Evolutionary conservation across 2,329 filamentous ascomycete species (phyloP), one percentile per base, ranked within the genome.

Genomic region (Trichophaea hybrida): DNA sequence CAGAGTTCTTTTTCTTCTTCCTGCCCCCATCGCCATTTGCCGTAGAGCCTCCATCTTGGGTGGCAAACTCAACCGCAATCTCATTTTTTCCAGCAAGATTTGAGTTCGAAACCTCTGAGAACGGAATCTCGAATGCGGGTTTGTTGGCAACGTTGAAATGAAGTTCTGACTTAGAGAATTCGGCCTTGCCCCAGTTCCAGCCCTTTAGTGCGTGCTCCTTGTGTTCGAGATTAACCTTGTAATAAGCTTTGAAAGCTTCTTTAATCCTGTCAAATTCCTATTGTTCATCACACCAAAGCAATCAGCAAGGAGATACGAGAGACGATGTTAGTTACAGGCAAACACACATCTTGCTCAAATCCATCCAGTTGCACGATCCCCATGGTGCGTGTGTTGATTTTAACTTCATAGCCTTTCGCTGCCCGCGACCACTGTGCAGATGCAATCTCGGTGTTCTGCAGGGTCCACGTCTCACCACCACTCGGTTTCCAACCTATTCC

Each of bases 131-230:
- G 72, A 98, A 98, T 4, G 91, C 88, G 2, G 93, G 93, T 68
- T 89, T 83, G 73, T 96, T 98, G 71, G 94, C 89, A 40, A 98
- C 93, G 72, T 90, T 97, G 78, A 98, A 98, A 34, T 87, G 81
- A 59, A 98, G 81, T 75, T 98, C 93, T 58, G 89, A 85, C 74
- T 97, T 95, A 63, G 86, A 85, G 71, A 98, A 95, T 69, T 98
- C 93, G 65, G 88, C 88, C 75, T 97, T 98, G 69, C 93, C 93
- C 94, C 93, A 98, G 73, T 98, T 98, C 93, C 93, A 98, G 59
- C 93, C 93, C 68, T 93, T 83, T 61, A 98, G 77, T 31, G 93
- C 89, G 73, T 97, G 93, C 74, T 98, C 93, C 73, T 88, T 88
- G 72, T 82, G 87, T 72, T 97, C 90, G 61, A 98, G 80, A 69